These are phyloP conservation scores for Balakata baccata DNA, from an alignment of 345 rosid species.

Conservation along the genomic window DNA sequence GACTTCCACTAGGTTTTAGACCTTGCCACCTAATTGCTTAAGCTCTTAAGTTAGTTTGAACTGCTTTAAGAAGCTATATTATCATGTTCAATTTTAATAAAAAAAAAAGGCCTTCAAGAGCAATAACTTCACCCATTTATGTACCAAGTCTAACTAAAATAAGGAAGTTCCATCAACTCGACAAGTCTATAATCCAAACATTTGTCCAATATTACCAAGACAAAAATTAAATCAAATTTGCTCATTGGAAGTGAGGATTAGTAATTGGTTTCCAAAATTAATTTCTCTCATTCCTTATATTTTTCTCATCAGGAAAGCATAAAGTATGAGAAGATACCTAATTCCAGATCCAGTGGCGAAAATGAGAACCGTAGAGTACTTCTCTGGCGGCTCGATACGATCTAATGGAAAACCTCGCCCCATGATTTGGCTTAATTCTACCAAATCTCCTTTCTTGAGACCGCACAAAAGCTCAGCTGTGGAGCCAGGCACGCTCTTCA, in stretches of 20 bases:
- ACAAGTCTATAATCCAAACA: too few relatives aligned
- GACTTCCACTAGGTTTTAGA: neutral
- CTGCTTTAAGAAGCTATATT: too few relatives aligned
- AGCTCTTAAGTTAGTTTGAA: neutral
- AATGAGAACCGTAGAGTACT: conserved; percentile 61
- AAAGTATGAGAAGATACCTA: conserved; percentile 41
- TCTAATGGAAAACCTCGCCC: conserved; percentile 71
- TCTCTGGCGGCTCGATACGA: conserved; percentile 65
- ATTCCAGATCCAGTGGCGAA: conserved; percentile 97
- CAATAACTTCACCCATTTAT: too few relatives aligned
- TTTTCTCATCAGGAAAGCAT: neutral
- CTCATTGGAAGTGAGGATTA: too few relatives aligned
- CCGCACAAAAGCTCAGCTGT: conserved; percentile 85
- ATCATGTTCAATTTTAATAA: too few relatives aligned
- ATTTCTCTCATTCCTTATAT: too few relatives aligned
- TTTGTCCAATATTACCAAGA: too few relatives aligned
- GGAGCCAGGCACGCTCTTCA: conserved; percentile 82
- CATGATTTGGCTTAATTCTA: conserved; percentile 73
- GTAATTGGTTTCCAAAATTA: too few relatives aligned
- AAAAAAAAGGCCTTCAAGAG: too few relatives aligned
- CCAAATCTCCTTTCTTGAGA: conserved; percentile 71
- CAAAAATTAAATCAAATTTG: too few relatives aligned
- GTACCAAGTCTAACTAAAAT: too few relatives aligned
- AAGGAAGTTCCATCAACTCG: too few relatives aligned
- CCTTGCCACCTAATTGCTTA: neutral